phyloP scores from a whole-genome alignment of 129 eudicot species.

The Lactuca saligna region DNA sequence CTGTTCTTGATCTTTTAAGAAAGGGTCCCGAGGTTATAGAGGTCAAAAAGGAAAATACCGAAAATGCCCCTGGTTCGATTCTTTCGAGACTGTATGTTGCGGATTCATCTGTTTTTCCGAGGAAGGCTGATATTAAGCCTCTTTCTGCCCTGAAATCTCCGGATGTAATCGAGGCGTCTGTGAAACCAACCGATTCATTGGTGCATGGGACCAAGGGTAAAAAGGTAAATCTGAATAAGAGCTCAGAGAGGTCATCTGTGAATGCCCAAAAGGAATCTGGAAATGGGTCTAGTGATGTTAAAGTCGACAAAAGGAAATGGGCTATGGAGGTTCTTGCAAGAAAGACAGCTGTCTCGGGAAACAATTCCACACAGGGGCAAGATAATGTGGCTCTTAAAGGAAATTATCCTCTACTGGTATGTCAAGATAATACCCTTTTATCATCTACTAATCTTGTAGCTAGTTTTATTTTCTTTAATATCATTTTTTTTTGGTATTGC shows the following conservation, averaged over 20 bases:
- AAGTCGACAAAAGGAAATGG: conserved; percentile 78
- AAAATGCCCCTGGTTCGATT: conserved; percentile 44
- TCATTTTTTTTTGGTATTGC: conserved; percentile 20
- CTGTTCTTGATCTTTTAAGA: conserved; percentile 77
- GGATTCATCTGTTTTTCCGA: conserved; percentile 82
- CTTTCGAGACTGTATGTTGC: conserved; percentile 93
- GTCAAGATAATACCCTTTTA: conserved; percentile 21
- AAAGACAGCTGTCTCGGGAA: conserved; percentile 60
- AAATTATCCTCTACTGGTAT: conserved; percentile 73
- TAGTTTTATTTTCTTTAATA: not conserved
- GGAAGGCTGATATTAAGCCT: conserved; percentile 72
- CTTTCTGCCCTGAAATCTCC: conserved; percentile 43
- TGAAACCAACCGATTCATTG: conserved; percentile 24
- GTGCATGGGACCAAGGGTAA: conserved; percentile 27
- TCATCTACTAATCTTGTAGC: conserved; percentile 16
- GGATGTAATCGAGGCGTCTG: conserved; percentile 15
- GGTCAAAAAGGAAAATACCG: conserved; percentile 37
- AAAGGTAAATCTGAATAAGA: conserved; percentile 35
- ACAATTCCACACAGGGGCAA: conserved; percentile 46
- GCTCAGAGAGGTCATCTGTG: conserved; percentile 29
- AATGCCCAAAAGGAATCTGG: conserved; percentile 42
- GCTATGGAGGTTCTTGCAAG: conserved; percentile 91
- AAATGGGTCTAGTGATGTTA: conserved; percentile 40
- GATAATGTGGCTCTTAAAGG: conserved; percentile 68
- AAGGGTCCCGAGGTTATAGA: conserved; percentile 44